Evolutionary conservation across 495 filamentous ascomycete species (phyloP), one percentile per base, ranked within the genome.

Genomic region (Tuber umbilicatum): DNA sequence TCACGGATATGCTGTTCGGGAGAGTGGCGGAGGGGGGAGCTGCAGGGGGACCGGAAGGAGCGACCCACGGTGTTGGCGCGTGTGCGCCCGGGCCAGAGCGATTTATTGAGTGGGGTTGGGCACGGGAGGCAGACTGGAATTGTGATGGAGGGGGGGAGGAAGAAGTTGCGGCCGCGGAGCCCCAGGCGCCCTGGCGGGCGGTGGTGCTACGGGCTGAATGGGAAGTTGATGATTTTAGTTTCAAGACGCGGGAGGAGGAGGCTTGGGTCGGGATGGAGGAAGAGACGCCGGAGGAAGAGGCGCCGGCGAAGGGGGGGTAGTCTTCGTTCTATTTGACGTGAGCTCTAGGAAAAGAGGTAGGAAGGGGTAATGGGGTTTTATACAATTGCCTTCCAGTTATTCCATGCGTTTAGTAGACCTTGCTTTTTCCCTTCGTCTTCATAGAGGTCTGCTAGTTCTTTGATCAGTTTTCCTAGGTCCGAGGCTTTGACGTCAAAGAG

Each of bases 361-460:
- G 31, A 16, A 35, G 38, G 70, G 21, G 38, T 9, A 47, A 23
- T 1, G 37, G 19, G n/a, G 39, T 7, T 43, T 60, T 35, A 74
- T 76, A 77, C 73, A 80, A 94, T 93, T 16, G 93, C 94, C 21
- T 91, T 92, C 92, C 95, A 96, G 84, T 97, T 92, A 75, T 91
- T 92, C 94, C 94, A 98, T 6, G 94, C 90, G 77, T 89, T 91
- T 3, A 92, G 88, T 1, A 99, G 86, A 4, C 84, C 86, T 16
- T 89, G 89, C 19, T 87, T 88, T 81, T 97, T 97, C 17, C 79
- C 80, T 64, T 90, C 87, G 70, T 94, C 91, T 77, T 98, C 94
- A 79, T 93, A 99, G 35, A 98, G 91, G 5, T 98, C 96, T 31
- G 93, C 92, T 6, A 97, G 89, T 79, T 98, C 96, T 69, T 94